Percentiles rank a stretch among this genome's conserved stretches.
Evolutionary conservation across 2,329 filamentous ascomycete species (phyloP).

Genomic region (Fragosphaeria purpurea): DNA sequence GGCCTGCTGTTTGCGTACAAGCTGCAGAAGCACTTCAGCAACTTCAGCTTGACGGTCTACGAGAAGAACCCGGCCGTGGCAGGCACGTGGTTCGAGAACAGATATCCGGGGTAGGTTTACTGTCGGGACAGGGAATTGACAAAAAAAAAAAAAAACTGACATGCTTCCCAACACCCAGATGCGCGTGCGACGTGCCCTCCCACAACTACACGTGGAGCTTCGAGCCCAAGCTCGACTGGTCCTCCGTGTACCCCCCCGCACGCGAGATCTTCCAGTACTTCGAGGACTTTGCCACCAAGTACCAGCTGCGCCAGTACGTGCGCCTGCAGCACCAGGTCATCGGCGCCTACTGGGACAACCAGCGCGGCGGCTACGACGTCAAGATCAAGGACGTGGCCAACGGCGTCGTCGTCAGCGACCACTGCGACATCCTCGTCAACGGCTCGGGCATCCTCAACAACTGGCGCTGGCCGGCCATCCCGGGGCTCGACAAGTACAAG

Average conservation of each 20-base stretch:
- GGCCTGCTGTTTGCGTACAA: conserved; percentile 39
- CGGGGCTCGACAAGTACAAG: conserved; percentile 24
- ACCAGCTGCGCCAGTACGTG: conserved; percentile 30
- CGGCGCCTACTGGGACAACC: conserved; percentile 32
- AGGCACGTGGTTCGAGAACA: conserved; percentile 44
- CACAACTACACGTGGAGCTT: conserved; percentile 35
- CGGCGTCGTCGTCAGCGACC: conserved; percentile 13
- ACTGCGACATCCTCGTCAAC: conserved; percentile 14
- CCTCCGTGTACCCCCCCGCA: conserved; percentile 18
- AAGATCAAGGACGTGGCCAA: conserved; percentile 20
- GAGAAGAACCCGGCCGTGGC: conserved; percentile 37
- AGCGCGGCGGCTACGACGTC: conserved; percentile 27
- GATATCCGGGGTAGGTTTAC: conserved; percentile 26
- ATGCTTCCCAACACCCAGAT: conserved; percentile 14
- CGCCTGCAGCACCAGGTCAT: conserved; percentile 33
- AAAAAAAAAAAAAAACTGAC: not conserved
- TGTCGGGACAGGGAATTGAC: too few species aligned
- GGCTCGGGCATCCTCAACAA: conserved; percentile 16
- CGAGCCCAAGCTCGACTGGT: conserved; percentile 21
- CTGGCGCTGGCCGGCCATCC: conserved; percentile 19
- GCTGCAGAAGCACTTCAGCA: conserved; percentile 28
- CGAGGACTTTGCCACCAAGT: conserved; percentile 21
- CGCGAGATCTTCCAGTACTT: conserved; percentile 20
- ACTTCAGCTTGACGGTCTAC: conserved; percentile 28
- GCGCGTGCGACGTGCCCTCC: conserved; percentile 39